These are phyloP conservation scores for Spinellus fusiger DNA, from an alignment of 192 early-diverging fungal genomes.

Conservation along the genomic window DNA sequence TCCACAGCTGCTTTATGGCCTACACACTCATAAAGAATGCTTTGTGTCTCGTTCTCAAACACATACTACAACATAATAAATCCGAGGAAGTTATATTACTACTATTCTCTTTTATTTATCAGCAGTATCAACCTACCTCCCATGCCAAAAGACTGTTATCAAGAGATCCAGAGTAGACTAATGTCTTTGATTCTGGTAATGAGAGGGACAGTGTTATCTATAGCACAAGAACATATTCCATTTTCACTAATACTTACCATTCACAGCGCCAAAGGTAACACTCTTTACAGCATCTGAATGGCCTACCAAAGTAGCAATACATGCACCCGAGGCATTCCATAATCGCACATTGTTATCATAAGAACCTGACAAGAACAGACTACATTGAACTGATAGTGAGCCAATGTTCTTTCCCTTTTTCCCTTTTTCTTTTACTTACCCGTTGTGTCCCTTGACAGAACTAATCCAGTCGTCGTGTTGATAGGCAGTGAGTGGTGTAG, in stretches of 20 bases:
- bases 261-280: conserved; percentile 58
- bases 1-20: conserved; percentile 83
- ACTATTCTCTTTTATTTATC: not conserved
- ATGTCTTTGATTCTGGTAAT: conserved; percentile 38
- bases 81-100: not conserved
- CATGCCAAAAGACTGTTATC: conserved; percentile 66
- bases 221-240: not conserved
- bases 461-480: conserved; percentile 97
- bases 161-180: conserved; percentile 51
- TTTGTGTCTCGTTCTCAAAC: conserved; percentile 31
- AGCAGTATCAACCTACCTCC: conserved; percentile 38
- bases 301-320: conserved; percentile 54
- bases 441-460: conserved; percentile 47
- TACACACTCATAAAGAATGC: conserved; percentile 60
- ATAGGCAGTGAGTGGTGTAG: conserved; percentile 66
- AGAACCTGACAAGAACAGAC: conserved; percentile 69
- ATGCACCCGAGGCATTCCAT: conserved; percentile 75
- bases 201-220: not conserved
- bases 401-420: not conserved
- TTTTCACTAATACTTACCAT: conserved; percentile 32
- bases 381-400: not conserved
- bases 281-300: conserved; percentile 74
- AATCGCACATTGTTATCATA: conserved; percentile 81
- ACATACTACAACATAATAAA: conserved; percentile 24
- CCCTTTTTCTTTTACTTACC: not conserved